These are phyloP conservation scores for Vicia villosa DNA, from an alignment of 306 rosid species.

Conservation along the genomic window DNA sequence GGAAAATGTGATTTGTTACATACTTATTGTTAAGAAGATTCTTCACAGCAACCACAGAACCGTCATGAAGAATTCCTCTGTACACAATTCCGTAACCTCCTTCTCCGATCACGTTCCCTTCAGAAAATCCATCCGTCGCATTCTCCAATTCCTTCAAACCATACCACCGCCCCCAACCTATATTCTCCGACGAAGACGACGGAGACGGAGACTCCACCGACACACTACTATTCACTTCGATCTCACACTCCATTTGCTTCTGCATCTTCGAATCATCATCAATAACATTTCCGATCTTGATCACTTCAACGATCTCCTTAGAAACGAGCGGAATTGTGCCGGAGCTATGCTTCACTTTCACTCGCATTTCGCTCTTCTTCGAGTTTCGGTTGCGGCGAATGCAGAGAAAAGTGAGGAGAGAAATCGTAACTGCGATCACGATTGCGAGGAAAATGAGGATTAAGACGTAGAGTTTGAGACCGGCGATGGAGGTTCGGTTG, in stretches of 20 bases:
- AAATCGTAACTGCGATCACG: slow-evolving; percentile 24
- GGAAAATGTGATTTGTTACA: slow-evolving; percentile 3
- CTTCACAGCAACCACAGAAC: slow-evolving; percentile 87
- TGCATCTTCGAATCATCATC: slow-evolving; percentile 37
- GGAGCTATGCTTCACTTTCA: slow-evolving; percentile 87
- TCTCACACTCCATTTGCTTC: slow-evolving; percentile 19
- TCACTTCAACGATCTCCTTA: slow-evolving; percentile 79
- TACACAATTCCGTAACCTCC: slow-evolving; percentile 95
- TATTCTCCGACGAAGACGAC: slow-evolving; percentile 41
- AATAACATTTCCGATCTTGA: slow-evolving; percentile 37
- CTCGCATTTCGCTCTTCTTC: slow-evolving; percentile 60
- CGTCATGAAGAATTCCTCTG: slow-evolving; percentile 65
- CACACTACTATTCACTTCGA: slow-evolving; percentile 31
- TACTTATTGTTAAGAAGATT: slow-evolving; percentile 96
- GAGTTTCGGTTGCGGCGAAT: slow-evolving; percentile 45
- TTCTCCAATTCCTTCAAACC: slow-evolving; percentile 67
- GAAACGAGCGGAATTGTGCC: slow-evolving; percentile 78
- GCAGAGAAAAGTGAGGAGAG: slow-evolving; percentile 53
- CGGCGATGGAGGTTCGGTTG: slow-evolving; percentile 45
- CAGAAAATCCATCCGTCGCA: slow-evolving; percentile 66
- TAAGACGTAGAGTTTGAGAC: slow-evolving; percentile 62
- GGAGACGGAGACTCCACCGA: slow-evolving; percentile 51
- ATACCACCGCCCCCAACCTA: slow-evolving; percentile 99
- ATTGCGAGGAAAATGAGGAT: slow-evolving; percentile 43
- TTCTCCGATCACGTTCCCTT: slow-evolving; percentile 83